phyloP scores from a whole-genome alignment of 257 asterid genomes.

The Salvia rosmarinus region DNA sequence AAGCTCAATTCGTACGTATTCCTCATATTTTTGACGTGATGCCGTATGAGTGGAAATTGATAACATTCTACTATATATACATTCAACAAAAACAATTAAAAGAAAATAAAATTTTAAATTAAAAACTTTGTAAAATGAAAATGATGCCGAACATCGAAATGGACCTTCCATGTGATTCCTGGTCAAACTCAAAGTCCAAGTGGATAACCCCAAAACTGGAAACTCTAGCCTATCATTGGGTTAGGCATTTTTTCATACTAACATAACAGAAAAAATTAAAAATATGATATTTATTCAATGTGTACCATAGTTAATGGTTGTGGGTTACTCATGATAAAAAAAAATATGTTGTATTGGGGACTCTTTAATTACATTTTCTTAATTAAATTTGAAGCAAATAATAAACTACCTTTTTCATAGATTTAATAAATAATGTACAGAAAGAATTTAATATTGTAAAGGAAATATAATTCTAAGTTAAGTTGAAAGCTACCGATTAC shows the following conservation, averaged over 20 bases:
- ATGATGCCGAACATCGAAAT: slow-evolving; percentile 31
- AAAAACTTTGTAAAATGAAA: neutral
- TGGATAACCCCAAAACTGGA: slow-evolving; percentile 12
- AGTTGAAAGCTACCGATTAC: neutral
- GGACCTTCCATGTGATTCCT: slow-evolving; percentile 6
- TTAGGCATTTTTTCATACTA: neutral
- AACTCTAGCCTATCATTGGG: neutral
- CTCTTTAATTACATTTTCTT: neutral
- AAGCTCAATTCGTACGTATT: neutral
- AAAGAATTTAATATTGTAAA: neutral
- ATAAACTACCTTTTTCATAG: neutral
- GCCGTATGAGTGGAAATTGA: neutral
- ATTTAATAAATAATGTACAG: neutral
- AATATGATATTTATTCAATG: no score
- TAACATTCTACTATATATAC: neutral
- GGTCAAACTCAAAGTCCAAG: slow-evolving; percentile 3
- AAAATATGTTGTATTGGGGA: neutral
- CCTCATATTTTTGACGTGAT: neutral
- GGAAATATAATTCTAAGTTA: neutral
- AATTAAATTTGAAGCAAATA: neutral
- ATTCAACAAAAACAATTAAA: neutral
- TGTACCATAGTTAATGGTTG: no score
- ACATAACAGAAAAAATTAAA: neutral
- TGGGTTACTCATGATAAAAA: no score
- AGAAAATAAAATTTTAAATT: neutral